Conservation (phyloP, 208 protist species). For the Trypanosomatidae sp. region DNA sequence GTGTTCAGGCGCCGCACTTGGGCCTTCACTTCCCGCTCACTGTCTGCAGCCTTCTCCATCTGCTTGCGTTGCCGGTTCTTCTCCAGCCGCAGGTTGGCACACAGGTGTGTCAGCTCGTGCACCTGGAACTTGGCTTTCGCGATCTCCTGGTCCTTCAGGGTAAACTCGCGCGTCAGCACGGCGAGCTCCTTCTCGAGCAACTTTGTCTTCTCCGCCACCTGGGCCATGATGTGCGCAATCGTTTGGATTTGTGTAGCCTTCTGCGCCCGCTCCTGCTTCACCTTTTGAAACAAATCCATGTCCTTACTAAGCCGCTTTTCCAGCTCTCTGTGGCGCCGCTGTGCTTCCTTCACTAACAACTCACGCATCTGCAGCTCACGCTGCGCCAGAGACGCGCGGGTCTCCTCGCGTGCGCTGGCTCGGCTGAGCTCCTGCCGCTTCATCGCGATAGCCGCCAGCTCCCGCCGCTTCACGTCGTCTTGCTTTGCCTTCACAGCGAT, state of each 20-base stretch:
- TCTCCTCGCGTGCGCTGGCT: conserved; percentile 83
- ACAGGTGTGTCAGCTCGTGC: conserved; percentile 70
- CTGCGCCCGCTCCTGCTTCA: conserved; percentile 93
- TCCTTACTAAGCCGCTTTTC: conserved; percentile 71
- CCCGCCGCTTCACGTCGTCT: conserved; percentile 74
- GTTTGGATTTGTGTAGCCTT: conserved; percentile 94
- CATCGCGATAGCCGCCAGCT: conserved; percentile 61
- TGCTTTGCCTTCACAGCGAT: conserved; percentile 57
- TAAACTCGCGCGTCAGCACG: conserved; percentile 86
- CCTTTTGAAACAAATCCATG: conserved; percentile 84
- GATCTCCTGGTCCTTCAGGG: conserved; percentile 89
- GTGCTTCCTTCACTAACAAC: conserved; percentile 53
- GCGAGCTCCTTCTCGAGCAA: conserved; percentile 95
- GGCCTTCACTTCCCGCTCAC: conserved; percentile 79
- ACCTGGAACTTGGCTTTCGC: conserved; percentile 76
- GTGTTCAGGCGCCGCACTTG: conserved; percentile 92
- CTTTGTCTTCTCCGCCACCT: conserved; percentile 96
- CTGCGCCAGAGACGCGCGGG: conserved; percentile 71
- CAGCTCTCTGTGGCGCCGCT: conserved; percentile 68
- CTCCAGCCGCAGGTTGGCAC: conserved; percentile 78
- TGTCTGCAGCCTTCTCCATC: conserved; percentile 56
- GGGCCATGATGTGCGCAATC: conserved; percentile 90
- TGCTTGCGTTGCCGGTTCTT: conserved; percentile 83
- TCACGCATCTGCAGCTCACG: conserved; percentile 89
- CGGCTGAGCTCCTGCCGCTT: conserved; percentile 85